phyloP scores from a whole-genome alignment of 2,329 filamentous ascomycete species.

The Blastomyces gilchristii region DNA sequence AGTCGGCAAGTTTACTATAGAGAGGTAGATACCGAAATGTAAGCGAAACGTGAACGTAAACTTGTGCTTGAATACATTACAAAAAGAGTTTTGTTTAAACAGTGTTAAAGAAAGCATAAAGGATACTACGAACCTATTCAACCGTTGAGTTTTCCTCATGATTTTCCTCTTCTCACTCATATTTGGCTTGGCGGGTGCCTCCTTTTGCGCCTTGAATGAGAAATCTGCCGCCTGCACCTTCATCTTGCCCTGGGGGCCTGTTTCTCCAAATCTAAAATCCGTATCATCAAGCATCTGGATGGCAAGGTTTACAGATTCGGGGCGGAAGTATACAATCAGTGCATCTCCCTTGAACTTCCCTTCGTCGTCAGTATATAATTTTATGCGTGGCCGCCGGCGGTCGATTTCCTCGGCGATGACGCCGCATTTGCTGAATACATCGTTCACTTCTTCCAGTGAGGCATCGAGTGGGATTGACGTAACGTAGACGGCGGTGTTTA shows the following conservation, averaged over 20 bases:
- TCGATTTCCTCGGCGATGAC: constrained; percentile 94
- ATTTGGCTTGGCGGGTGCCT: constrained; percentile 44
- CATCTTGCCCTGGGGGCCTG: constrained; percentile 52
- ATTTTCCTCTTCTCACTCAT: constrained; percentile 75
- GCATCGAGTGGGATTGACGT: constrained; percentile 75
- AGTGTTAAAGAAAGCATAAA: not conserved
- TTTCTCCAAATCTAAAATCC: constrained; percentile 60
- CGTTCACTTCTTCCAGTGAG: constrained; percentile 67
- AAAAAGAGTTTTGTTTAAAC: not conserved
- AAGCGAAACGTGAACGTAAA: constrained; percentile 15
- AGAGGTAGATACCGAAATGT: constrained; percentile 15
- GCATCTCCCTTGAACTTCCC: constrained; percentile 91
- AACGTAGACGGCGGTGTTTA: constrained; percentile 88
- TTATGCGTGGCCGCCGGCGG: constrained; percentile 76
- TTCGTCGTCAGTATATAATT: constrained; percentile 73
- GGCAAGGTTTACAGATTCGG: constrained; percentile 69
- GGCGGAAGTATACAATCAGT: constrained; percentile 86
- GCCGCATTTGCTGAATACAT: constrained; percentile 78
- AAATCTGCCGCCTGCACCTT: constrained; percentile 74
- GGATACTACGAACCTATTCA: constrained; percentile 50
- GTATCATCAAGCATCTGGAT: constrained; percentile 46
- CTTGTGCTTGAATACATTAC: not conserved
- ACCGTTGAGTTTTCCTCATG: constrained; percentile 80
- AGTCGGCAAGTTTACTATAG: constrained; percentile 74
- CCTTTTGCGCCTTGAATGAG: constrained; percentile 81